Percentiles rank a stretch among this genome's conserved stretches.
Evolutionary conservation across 176 grass and related monocot genomes (phyloP).

Genomic region (Rhynchospora tenuis): DNA sequence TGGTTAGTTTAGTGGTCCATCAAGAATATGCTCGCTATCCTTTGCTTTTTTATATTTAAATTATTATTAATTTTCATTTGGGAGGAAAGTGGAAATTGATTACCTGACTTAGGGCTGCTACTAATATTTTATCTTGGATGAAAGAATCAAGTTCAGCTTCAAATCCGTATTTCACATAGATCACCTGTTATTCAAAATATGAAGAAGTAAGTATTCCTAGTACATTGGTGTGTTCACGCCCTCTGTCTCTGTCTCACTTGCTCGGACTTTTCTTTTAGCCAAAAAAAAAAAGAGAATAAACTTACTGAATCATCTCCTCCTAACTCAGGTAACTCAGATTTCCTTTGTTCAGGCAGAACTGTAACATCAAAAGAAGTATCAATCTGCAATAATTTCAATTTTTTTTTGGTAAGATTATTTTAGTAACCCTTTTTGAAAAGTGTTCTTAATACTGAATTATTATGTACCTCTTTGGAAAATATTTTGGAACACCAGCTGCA

Average conservation of each 20-base stretch:
- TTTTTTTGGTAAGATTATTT: neutral
- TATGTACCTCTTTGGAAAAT: conserved; percentile 51
- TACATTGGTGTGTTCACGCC: neutral
- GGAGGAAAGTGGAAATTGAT: neutral
- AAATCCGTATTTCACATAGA: conserved; percentile 73
- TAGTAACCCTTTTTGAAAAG: neutral
- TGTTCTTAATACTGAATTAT: neutral
- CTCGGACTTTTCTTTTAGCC: neutral
- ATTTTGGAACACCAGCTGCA: conserved; percentile 56
- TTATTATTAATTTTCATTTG: too few relatives aligned
- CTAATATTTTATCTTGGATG: conserved; percentile 63
- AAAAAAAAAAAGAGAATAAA: neutral
- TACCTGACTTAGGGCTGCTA: conserved; percentile 63
- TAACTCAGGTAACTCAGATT: conserved; percentile 50
- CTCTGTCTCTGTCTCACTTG: neutral
- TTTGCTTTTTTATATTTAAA: too few relatives aligned
- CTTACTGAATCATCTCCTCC: conserved; percentile 60
- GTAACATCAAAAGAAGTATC: conserved; percentile 62
- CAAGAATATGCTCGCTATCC: neutral
- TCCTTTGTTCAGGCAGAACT: conserved; percentile 59
- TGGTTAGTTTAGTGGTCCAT: neutral
- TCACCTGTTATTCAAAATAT: conserved; percentile 38
- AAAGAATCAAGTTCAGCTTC: conserved; percentile 60
- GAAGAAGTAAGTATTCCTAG: neutral
- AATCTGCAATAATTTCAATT: conserved; percentile 36